Conservation (phyloP, 805 yeast genomes). For the Jamesozyma lodderae region DNA sequence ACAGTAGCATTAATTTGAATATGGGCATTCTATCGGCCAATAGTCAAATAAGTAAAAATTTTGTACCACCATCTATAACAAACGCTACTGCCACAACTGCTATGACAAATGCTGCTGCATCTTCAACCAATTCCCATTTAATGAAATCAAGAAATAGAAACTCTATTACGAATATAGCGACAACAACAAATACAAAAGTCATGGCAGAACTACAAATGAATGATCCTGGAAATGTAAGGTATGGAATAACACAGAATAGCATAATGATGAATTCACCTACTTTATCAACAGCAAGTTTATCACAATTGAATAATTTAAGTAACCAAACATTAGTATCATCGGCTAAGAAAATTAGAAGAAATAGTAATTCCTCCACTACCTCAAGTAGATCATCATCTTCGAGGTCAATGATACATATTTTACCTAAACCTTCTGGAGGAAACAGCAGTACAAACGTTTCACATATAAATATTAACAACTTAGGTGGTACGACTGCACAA, state of each 20-base stretch:
- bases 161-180: slow-evolving; percentile 2
- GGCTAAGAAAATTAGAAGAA: slow-evolving; percentile 19
- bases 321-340: background rate
- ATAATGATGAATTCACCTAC: background rate
- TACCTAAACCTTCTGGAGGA: slow-evolving; percentile 26
- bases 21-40: background rate
- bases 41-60: slow-evolving; percentile 6
- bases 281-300: background rate
- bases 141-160: slow-evolving; percentile 3
- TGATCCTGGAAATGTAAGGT: background rate
- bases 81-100: slow-evolving; percentile 11
- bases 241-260: background rate
- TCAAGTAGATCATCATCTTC: slow-evolving; percentile 27
- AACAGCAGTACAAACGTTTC: too few species aligned
- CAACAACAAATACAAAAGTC: background rate
- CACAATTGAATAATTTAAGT: background rate
- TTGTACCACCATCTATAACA: slow-evolving; percentile 7
- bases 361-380: slow-evolving; percentile 25
- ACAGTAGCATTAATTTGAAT: background rate
- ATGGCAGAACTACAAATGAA: background rate
- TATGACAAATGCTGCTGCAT: slow-evolving; percentile 5
- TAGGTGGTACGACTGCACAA: background rate
- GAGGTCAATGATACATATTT: slow-evolving; percentile 28
- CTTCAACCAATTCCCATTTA: slow-evolving; percentile 2
- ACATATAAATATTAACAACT: too few species aligned